Evolutionary conservation across 352 stramenopile species (phyloP).

Genomic region (Globisporangium middletonii): DNA sequence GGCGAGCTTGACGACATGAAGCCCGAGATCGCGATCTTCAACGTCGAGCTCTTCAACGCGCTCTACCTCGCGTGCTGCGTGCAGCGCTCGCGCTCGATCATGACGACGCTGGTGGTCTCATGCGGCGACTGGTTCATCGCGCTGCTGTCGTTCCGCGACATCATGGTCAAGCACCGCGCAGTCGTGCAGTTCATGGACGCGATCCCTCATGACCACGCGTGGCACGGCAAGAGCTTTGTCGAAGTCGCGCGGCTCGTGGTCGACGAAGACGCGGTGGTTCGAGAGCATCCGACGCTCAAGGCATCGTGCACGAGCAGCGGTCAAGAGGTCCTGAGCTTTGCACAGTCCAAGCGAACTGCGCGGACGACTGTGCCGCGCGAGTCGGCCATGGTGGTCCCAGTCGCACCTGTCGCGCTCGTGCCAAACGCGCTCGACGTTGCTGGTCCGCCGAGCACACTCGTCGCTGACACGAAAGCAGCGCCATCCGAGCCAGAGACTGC

Average conservation of each 20-base stretch:
- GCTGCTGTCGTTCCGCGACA: conserved; percentile 2
- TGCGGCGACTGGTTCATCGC: conserved; percentile 1
- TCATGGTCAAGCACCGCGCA: background rate
- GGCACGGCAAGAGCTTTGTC: conserved; percentile 1
- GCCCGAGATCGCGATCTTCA: conserved; percentile 21
- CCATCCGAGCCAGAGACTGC: background rate
- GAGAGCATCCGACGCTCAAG: background rate
- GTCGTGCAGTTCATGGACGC: background rate
- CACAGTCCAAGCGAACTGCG: background rate
- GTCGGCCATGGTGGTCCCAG: background rate
- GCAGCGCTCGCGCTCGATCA: conserved; percentile 15
- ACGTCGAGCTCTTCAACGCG: conserved; percentile 24
- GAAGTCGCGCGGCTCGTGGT: conserved; percentile 7
- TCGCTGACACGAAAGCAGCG: background rate
- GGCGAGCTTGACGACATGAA: conserved; percentile 16
- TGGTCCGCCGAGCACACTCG: no score
- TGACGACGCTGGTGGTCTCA: conserved; percentile 10
- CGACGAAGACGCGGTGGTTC: conserved; percentile 1
- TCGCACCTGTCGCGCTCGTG: background rate
- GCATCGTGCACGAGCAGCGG: background rate
- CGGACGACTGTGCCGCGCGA: background rate
- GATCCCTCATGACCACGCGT: conserved; percentile 1
- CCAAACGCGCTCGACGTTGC: no score
- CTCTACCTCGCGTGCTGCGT: conserved; percentile 20
- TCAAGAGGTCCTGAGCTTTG: background rate